phyloP scores from a whole-genome alignment of 345 rosid species.

The Eutrema heterophyllum region DNA sequence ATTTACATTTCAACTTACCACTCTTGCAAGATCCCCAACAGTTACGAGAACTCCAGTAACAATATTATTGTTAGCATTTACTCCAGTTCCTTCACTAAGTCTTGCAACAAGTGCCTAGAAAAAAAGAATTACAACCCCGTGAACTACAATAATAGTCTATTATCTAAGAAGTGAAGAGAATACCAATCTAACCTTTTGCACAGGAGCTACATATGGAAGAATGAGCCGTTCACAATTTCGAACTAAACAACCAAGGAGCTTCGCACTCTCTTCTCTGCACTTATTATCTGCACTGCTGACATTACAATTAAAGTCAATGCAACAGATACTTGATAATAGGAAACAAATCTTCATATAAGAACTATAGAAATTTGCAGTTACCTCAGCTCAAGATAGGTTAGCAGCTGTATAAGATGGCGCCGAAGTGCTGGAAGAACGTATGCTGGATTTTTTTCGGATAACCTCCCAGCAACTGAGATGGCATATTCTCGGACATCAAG shows the following conservation, averaged over 20 bases:
- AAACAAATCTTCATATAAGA: conserved; percentile 1
- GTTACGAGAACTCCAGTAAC: conserved; percentile 94
- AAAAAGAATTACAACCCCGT: conserved; percentile 23
- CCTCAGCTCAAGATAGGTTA: conserved; percentile 96
- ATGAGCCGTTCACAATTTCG: conserved; percentile 91
- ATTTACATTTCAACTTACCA: conserved; percentile 54
- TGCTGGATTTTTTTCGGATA: conserved; percentile 97
- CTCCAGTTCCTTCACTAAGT: conserved; percentile 77
- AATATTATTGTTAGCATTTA: conserved; percentile 81
- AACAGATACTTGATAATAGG: conserved; percentile 11
- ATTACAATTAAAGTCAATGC: conserved; percentile 38
- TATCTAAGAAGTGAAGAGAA: conserved; percentile 19
- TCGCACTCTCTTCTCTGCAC: conserved; percentile 97
- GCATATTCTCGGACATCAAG: conserved; percentile 93
- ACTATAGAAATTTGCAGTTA: conserved; percentile 29
- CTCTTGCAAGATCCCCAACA: conserved; percentile 99
- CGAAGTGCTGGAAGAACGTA: conserved; percentile 99
- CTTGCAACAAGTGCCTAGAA: conserved; percentile 94
- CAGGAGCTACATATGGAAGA: conserved; percentile 89
- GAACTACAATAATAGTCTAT: conserved; percentile 4
- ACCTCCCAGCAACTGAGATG: conserved; percentile 90
- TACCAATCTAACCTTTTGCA: conserved; percentile 73
- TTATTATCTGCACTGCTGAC: conserved; percentile 97
- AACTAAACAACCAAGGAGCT: conserved; percentile 93
- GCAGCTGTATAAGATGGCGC: conserved; percentile 93